Evolutionary conservation across 2,329 filamentous ascomycete species (phyloP), one percentile per base, ranked within the genome.

Genomic region (Blastomyces gilchristii): DNA sequence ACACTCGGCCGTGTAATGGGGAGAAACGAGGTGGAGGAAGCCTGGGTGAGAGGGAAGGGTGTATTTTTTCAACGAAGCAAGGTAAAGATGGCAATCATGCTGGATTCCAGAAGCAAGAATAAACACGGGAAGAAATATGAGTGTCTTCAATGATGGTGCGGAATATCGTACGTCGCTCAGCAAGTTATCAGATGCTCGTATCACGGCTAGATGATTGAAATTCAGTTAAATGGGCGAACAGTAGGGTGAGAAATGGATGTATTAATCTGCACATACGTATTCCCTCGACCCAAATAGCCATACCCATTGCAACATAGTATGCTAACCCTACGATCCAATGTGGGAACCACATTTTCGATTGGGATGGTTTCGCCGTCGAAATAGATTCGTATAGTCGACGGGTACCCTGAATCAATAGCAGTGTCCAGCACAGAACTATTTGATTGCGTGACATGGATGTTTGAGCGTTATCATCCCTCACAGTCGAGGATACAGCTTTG

Each of bases 1-100:
- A 71, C 90, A 92, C 77, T 97, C 94, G 70, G 88, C 90, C 3
- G 89, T 89, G 75, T 97, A 99, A 76, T 99, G 94, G 22, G 94
- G 91, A 69, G 89, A 95, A 49, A 97, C 77, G 28, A 95, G 75
- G 63, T 81, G 79, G 54, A 80, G 79, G 74, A 97, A 99, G 63
- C 88, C 77, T 2, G 87, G 86, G 64, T 88, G 82, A 2, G 82
- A 78, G 0, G 93, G 93, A 31, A 97, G 80, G 12, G 88, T 89
- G 75, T 99, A 97, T 71, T 91, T 93, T 72, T 85, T 84, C 64
- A 94, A 77, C 49, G 83, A 82, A 52, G 86, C 85, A 25, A 94
- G 82, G 69, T 92, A 81, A 62, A 77, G 77, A 72, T 93, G 90
- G 70, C 87, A 89, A 67, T 84, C 81, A 74, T 93, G 84, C 73